Conservation (phyloP, 2,329 filamentous ascomycete genomes). For the Clonostachys solani region DNA sequence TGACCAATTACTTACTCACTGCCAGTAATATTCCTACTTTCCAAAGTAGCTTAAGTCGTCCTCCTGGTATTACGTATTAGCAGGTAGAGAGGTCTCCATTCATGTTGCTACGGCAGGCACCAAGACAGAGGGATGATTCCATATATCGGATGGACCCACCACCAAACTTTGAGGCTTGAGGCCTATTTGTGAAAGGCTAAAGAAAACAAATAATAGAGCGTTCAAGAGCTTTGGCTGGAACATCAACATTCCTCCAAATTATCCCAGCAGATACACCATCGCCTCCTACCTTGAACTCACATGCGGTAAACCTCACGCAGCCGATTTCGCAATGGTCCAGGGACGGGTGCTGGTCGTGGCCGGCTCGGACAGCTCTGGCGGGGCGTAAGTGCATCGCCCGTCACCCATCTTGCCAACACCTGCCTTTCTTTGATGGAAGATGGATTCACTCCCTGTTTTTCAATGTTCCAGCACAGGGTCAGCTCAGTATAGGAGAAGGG, state of each 20-base stretch:
- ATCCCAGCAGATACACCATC: too few species aligned
- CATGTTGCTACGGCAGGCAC: too few species aligned
- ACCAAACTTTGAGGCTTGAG: not conserved
- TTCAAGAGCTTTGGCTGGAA: not conserved
- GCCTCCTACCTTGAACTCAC: not conserved
- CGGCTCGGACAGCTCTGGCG: conserved; percentile 86
- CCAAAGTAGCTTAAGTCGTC: too few species aligned
- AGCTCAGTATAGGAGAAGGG: not conserved
- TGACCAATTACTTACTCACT: too few species aligned
- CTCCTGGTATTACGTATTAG: too few species aligned
- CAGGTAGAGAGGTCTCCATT: too few species aligned
- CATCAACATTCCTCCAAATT: too few species aligned
- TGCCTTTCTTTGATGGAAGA: not conserved
- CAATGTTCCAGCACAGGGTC: not conserved
- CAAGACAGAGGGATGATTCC: too few species aligned
- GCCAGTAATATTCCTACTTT: too few species aligned
- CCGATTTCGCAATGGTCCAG: conserved; percentile 21
- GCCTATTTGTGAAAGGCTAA: not conserved
- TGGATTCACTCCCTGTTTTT: not conserved
- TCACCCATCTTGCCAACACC: not conserved
- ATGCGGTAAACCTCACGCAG: not conserved
- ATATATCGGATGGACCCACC: too few species aligned
- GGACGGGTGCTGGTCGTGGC: conserved; percentile 73
- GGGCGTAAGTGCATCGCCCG: conserved; percentile 53
- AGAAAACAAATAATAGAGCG: not conserved